Conservation (phyloP, 2,329 filamentous ascomycete species). For the Sordariomycetes sp. region DNA sequence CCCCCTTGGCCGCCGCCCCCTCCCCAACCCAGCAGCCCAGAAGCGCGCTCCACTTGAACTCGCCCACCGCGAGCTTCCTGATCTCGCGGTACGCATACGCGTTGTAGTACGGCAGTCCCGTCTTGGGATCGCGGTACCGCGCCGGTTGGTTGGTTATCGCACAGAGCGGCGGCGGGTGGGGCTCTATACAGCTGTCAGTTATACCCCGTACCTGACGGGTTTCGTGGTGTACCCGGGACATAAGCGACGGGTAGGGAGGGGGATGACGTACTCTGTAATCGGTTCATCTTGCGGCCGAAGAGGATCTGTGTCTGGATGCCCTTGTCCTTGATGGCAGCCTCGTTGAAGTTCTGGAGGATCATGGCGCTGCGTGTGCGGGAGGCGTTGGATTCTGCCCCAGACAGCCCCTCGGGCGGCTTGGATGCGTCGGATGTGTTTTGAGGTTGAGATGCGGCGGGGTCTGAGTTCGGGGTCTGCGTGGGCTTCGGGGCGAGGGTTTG, state of each 20-base stretch:
- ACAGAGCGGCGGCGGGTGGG: constrained; percentile 48
- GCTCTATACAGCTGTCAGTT: constrained; percentile 25
- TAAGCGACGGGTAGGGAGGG: neutral
- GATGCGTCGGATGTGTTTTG: neutral
- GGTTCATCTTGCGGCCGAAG: constrained; percentile 48
- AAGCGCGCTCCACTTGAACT: constrained; percentile 73
- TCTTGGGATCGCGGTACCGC: constrained; percentile 74
- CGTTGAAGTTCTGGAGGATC: constrained; percentile 49
- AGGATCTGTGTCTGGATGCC: constrained; percentile 46
- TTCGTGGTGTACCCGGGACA: neutral
- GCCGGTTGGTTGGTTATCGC: constrained; percentile 76
- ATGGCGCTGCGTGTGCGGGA: constrained; percentile 48
- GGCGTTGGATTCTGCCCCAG: constrained; percentile 13
- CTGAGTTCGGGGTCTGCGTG: neutral
- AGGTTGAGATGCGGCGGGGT: neutral
- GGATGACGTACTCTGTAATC: constrained; percentile 36
- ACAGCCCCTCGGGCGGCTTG: neutral
- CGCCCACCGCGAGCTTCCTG: constrained; percentile 58
- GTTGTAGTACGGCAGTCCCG: constrained; percentile 73
- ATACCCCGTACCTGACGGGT: neutral
- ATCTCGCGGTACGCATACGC: constrained; percentile 74
- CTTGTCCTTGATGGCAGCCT: constrained; percentile 43
- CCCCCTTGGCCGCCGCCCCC: constrained; percentile 58
- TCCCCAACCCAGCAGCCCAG: constrained; percentile 73
- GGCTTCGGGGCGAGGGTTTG: neutral